These are phyloP conservation scores for Euptelea pleiosperma DNA, from an alignment of 164 flowering plant genomes.

Conservation along the genomic window DNA sequence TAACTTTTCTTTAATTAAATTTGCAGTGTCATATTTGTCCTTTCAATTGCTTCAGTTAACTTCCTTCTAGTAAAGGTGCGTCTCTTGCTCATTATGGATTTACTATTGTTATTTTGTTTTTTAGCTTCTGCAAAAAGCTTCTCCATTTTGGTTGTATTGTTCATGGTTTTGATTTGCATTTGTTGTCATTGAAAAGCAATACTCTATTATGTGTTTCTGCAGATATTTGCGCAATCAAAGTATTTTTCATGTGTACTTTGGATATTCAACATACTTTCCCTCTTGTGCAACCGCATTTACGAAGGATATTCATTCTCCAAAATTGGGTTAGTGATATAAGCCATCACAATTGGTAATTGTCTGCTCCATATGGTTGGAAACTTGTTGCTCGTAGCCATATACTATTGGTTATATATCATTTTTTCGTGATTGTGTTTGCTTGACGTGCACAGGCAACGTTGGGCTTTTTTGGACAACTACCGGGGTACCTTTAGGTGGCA, in stretches of 20 bases:
- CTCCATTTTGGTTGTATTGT: background rate
- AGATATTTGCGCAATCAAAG: conserved; percentile 64
- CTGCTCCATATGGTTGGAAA: background rate
- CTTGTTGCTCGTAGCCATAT: background rate
- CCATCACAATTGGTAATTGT: background rate
- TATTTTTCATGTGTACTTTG: conserved; percentile 64
- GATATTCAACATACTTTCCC: conserved; percentile 68
- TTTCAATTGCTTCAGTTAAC: conserved; percentile 68
- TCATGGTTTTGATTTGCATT: background rate
- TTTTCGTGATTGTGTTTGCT: conserved; percentile 6
- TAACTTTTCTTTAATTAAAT: conserved; percentile 2
- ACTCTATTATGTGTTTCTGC: conserved; percentile 30
- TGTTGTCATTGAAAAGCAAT: conserved; percentile 8
- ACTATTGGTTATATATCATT: background rate
- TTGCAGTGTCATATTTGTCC: conserved; percentile 66
- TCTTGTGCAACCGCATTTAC: conserved; percentile 75
- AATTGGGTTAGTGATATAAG: conserved; percentile 60
- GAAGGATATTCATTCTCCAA: conserved; percentile 80
- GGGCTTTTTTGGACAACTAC: conserved; percentile 72
- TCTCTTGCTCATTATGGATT: background rate
- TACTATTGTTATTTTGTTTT: background rate
- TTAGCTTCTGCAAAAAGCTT: background rate
- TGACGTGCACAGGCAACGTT: conserved; percentile 44
- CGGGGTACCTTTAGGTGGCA: conserved; percentile 98
- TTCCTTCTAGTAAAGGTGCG: conserved; percentile 79